phyloP scores from a whole-genome alignment of 1,139 yeast genomes.

The Taphrina wiesneri region DNA sequence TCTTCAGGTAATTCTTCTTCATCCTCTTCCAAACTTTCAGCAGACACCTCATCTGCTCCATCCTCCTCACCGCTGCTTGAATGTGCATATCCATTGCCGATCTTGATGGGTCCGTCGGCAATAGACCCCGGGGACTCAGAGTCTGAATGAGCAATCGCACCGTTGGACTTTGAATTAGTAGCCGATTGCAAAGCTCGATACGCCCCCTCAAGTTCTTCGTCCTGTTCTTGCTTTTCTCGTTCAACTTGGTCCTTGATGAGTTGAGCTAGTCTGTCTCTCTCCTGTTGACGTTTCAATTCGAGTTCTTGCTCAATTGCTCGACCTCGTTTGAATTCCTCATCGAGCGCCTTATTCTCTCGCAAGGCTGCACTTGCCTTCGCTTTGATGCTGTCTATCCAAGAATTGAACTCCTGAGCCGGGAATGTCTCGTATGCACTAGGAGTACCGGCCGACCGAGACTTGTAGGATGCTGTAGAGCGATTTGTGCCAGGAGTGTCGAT shows the following conservation, averaged over 20 bases:
- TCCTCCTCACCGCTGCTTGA: background rate
- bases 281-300: background rate
- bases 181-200: background rate
- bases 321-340: conserved; percentile 28
- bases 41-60: background rate
- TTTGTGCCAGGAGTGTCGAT: background rate
- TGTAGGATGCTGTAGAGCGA: background rate
- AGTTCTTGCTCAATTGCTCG: background rate
- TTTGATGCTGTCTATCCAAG: conserved; percentile 36
- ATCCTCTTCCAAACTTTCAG: background rate
- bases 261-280: background rate
- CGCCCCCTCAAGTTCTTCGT: background rate
- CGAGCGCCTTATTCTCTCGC: conserved; percentile 36
- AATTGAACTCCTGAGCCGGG: conserved; percentile 23
- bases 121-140: background rate
- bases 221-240: background rate
- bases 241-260: background rate
- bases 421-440: background rate
- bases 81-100: background rate
- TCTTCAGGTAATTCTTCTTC: background rate
- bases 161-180: background rate
- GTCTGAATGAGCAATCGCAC: background rate
- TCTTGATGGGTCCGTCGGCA: background rate
- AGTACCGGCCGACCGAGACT: background rate
- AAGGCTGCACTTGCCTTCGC: conserved; percentile 36